Evolutionary conservation across 2,329 filamentous ascomycete species (phyloP).

Genomic region (Pseudogymnoascus sp.): DNA sequence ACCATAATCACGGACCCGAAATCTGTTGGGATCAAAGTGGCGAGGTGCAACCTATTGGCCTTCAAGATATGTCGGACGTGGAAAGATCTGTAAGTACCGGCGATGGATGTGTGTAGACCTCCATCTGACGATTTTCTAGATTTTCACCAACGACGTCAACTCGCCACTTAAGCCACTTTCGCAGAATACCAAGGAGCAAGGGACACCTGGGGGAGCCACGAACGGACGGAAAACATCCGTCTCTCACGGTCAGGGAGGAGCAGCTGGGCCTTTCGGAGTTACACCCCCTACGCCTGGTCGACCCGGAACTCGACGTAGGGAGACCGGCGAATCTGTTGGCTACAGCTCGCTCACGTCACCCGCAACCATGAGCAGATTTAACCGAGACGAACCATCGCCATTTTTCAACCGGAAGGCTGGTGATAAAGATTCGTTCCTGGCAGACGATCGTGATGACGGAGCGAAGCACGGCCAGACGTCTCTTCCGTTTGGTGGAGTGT

Average conservation of each 20-base stretch:
- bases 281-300: conserved; percentile 68
- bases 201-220: conserved; percentile 47
- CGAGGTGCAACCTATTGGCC: conserved; percentile 61
- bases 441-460: conserved; percentile 35
- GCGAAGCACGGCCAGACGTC: conserved; percentile 27
- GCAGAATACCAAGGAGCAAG: conserved; percentile 56
- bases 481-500: conserved; percentile 41
- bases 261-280: conserved; percentile 56
- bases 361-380: conserved; percentile 50
- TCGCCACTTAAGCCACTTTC: conserved; percentile 83
- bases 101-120: conserved; percentile 13
- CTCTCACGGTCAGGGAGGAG: conserved; percentile 56
- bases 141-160: conserved; percentile 83
- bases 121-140: conserved; percentile 42
- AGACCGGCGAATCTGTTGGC: conserved; percentile 67
- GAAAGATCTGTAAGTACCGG: conserved; percentile 51
- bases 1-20: conserved; percentile 72
- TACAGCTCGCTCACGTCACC: conserved; percentile 56
- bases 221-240: conserved; percentile 78
- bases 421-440: conserved; percentile 40
- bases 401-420: conserved; percentile 50
- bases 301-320: conserved; percentile 72
- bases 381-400: conserved; percentile 55
- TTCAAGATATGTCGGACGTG: conserved; percentile 61
- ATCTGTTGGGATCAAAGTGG: conserved; percentile 82